Conservation (phyloP, 257 asterid genomes). For the Verbena officinalis region DNA sequence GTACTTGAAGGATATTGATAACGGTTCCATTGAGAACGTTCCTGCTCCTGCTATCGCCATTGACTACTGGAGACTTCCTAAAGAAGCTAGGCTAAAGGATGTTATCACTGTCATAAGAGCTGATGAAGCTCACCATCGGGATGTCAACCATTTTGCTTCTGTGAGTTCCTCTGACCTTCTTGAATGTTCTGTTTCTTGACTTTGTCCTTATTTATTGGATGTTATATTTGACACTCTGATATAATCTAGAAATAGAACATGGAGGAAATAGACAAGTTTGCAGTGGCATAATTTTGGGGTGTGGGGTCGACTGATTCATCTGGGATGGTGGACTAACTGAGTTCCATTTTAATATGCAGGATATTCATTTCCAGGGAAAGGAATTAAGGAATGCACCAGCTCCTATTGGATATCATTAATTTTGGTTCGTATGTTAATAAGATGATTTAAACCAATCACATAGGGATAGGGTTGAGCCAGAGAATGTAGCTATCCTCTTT, state of each 20-base stretch:
- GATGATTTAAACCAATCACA: neutral
- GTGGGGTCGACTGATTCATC: neutral
- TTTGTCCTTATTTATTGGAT: neutral
- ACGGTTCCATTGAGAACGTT: conserved; percentile 67
- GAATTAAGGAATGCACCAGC: conserved; percentile 79
- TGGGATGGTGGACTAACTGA: neutral
- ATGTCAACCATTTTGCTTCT: conserved; percentile 96
- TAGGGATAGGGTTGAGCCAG: neutral
- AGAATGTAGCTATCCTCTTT: neutral
- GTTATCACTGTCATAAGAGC: conserved; percentile 83
- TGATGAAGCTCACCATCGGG: conserved; percentile 98
- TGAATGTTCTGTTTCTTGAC: neutral
- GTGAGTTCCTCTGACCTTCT: conserved; percentile 48
- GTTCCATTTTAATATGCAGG: conserved; percentile 50
- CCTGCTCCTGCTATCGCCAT: conserved; percentile 92
- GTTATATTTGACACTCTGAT: neutral
- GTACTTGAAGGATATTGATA: conserved; percentile 72
- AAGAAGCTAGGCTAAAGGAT: conserved; percentile 75
- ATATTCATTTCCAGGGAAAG: conserved; percentile 84
- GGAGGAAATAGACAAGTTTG: neutral
- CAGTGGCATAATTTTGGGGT: neutral
- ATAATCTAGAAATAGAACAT: neutral
- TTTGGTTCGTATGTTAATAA: neutral
- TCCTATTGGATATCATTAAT: conserved; percentile 74
- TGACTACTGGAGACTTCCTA: conserved; percentile 90